A percentile compares a stretch with the other conserved stretches of the same genome.
Evolutionary conservation across 2,329 filamentous ascomycete species (phyloP).

Genomic region (Hymenoscyphus repandus): DNA sequence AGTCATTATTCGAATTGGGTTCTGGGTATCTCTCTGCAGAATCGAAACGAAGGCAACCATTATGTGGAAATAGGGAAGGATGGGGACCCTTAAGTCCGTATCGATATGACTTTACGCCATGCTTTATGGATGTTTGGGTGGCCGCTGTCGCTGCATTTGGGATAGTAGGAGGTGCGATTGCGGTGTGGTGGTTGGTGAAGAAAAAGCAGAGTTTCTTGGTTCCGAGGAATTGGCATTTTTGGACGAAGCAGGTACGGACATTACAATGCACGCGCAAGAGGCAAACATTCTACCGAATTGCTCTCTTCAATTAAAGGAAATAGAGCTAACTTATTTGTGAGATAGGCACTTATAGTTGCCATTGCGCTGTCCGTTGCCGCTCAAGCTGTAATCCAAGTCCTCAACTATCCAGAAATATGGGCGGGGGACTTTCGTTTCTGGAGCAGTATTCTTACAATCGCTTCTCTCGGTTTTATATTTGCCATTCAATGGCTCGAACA

Average conservation of each 20-base stretch:
- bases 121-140: constrained; percentile 92
- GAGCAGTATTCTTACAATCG: constrained; percentile 56
- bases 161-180: constrained; percentile 68
- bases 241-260: constrained; percentile 72
- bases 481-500: constrained; percentile 67
- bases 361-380: constrained; percentile 52
- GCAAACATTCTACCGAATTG: background rate
- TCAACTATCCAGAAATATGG: constrained; percentile 54
- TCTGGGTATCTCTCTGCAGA: constrained; percentile 53
- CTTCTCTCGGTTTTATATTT: constrained; percentile 59
- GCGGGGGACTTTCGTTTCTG: constrained; percentile 65
- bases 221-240: constrained; percentile 87
- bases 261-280: constrained; percentile 1
- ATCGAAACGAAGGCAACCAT: constrained; percentile 48
- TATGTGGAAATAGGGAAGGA: constrained; percentile 86
- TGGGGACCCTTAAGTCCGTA: constrained; percentile 89
- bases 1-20: constrained; percentile 41
- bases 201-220: constrained; percentile 63
- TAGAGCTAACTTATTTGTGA: constrained; percentile 1
- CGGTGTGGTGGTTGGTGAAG: constrained; percentile 73
- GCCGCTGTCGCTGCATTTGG: constrained; percentile 73
- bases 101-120: constrained; percentile 93
- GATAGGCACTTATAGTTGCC: constrained; percentile 50
- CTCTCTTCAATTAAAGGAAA: background rate
- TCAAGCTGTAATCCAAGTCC: constrained; percentile 59